phyloP scores from a whole-genome alignment of 1,284 basidiomycete genomes.

The Austroboletus novae-zelandiae region DNA sequence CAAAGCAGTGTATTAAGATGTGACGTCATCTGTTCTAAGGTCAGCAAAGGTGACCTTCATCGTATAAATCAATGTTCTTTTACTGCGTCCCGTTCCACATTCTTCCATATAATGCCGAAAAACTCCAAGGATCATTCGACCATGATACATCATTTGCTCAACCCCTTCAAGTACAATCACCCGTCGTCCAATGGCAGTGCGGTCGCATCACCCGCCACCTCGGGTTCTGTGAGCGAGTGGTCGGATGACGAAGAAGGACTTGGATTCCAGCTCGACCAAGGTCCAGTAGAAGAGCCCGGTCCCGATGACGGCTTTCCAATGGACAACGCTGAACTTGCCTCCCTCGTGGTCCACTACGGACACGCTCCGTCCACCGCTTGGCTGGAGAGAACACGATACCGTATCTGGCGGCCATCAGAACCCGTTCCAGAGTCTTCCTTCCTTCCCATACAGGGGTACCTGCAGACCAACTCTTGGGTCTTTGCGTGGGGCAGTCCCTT shows the following conservation, averaged over 20 bases:
- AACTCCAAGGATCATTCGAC: not conserved
- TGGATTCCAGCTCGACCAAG: conserved; percentile 1
- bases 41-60: no score
- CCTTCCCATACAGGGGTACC: conserved; percentile 38
- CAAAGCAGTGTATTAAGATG: no score
- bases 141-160: conserved; percentile 11
- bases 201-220: not conserved
- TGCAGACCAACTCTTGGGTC: conserved; percentile 34
- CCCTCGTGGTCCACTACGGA: conserved; percentile 41
- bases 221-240: conserved; percentile 4
- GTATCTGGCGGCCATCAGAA: conserved; percentile 38
- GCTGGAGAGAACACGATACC: conserved; percentile 46
- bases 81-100: not conserved
- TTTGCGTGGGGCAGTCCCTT: conserved; percentile 50
- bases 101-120: not conserved
- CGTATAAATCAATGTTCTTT: no score
- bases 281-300: conserved; percentile 7
- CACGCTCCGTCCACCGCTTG: conserved; percentile 44
- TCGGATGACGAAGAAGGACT: not conserved
- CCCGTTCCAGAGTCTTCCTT: conserved; percentile 40
- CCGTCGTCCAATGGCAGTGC: not conserved
- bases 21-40: no score
- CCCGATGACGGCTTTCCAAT: conserved; percentile 8
- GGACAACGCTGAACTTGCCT: conserved; percentile 27
- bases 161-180: conserved; percentile 2